Conservation (phyloP, 495 filamentous ascomycete genomes). For the Neurospora sp. region DNA sequence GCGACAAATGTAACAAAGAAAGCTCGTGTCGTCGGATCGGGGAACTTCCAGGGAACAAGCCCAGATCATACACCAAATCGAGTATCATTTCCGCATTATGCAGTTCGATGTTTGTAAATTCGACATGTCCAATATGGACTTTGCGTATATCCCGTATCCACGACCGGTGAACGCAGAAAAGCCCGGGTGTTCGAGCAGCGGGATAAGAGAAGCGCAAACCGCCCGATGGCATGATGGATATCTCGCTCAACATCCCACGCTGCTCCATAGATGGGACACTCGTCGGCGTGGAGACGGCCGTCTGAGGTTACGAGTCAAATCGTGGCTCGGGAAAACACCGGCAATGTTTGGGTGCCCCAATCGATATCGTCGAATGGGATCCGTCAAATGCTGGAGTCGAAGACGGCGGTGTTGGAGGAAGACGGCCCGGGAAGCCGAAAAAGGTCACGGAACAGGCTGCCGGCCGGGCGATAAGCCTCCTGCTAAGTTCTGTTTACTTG, state of each 20-base stretch:
- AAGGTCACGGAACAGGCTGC: not conserved
- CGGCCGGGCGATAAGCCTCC: not conserved
- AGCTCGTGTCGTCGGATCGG: not conserved
- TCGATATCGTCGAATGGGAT: not conserved
- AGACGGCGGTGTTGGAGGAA: not conserved
- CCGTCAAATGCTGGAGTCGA: not conserved
- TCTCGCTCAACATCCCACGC: not conserved
- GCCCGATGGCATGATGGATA: not conserved
- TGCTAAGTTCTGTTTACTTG: not conserved
- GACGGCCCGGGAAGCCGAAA: not conserved
- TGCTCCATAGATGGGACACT: not conserved
- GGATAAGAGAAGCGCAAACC: not conserved
- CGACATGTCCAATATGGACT: not conserved
- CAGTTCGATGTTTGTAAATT: not conserved
- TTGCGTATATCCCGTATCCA: not conserved
- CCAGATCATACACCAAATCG: not conserved
- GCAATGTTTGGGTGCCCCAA: not conserved
- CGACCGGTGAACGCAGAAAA: not conserved
- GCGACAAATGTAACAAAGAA: not conserved
- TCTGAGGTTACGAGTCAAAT: not conserved
- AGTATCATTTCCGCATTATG: not conserved
- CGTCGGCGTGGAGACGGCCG: not conserved
- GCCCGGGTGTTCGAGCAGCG: not conserved
- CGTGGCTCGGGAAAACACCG: not conserved
- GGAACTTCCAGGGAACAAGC: not conserved